phyloP scores from a whole-genome alignment of 306 rosid genomes.

The Parietaria judaica region DNA sequence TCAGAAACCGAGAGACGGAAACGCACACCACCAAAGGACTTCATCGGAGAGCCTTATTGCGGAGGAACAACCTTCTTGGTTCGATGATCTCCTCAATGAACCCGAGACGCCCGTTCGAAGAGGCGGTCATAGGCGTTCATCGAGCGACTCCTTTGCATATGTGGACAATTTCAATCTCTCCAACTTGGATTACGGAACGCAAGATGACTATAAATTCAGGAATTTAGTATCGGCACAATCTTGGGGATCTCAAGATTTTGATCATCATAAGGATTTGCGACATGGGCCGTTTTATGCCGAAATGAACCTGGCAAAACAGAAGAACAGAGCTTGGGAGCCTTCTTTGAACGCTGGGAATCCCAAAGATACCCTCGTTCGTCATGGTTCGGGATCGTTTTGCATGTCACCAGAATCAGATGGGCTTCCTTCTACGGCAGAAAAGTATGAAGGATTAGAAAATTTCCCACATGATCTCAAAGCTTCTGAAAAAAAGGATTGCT shows the following conservation, averaged over 20 bases:
- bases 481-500: conserved; percentile 63
- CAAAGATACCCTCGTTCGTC: conserved; percentile 48
- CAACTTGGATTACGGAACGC: conserved; percentile 40
- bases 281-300: conserved; percentile 56
- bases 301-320: conserved; percentile 50
- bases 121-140: conserved; percentile 95
- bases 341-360: conserved; percentile 35
- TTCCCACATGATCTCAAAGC: conserved; percentile 51
- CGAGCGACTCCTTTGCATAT: conserved; percentile 97
- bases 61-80: conserved; percentile 99
- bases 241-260: conserved; percentile 79
- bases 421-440: conserved; percentile 44
- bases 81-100: conserved; percentile 96
- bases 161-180: conserved; percentile 45
- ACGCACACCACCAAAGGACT: conserved; percentile 71
- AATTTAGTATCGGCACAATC: conserved; percentile 45
- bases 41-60: conserved; percentile 81
- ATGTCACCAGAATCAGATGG: conserved; percentile 64
- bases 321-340: conserved; percentile 75
- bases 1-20: conserved; percentile 77
- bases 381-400: conserved; percentile 49
- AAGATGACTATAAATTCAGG: conserved; percentile 53
- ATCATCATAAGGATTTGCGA: conserved; percentile 60
- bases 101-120: conserved; percentile 92
- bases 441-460: conserved; percentile 45